A percentile compares a stretch with the other conserved stretches of the same genome.
These are phyloP conservation scores for Daphne laureola DNA, from an alignment of 441 rosid genomes.

Conservation along the genomic window DNA sequence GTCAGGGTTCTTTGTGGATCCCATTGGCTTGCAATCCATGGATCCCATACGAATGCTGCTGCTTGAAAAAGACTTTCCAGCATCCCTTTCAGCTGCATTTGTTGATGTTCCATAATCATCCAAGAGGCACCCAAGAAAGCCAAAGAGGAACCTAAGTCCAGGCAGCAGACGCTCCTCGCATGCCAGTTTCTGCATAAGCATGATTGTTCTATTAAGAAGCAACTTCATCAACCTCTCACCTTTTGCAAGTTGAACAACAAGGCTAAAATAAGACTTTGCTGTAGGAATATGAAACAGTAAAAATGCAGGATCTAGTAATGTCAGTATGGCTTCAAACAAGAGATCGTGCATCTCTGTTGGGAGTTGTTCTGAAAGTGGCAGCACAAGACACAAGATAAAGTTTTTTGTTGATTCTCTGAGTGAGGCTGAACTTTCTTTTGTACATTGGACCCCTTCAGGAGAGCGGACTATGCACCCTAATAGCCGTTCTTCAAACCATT, in stretches of 20 bases:
- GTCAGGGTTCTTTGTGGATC: constrained; percentile 72
- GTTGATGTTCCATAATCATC: constrained; percentile 58
- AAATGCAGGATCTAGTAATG: constrained; percentile 83
- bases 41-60: constrained; percentile 40
- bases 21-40: constrained; percentile 52
- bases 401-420: constrained; percentile 86
- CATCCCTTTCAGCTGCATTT: constrained; percentile 37
- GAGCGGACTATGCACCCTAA: constrained; percentile 65
- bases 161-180: constrained; percentile 69
- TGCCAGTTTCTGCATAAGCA: constrained; percentile 79
- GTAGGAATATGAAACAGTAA: constrained; percentile 71
- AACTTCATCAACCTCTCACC: constrained; percentile 60
- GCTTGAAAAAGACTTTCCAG: constrained; percentile 46
- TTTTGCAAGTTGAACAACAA: constrained; percentile 79
- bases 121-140: constrained; percentile 77
- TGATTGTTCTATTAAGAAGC: constrained; percentile 60
- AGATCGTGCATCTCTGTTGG: constrained; percentile 51
- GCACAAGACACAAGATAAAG: constrained; percentile 63
- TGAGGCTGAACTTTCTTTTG: constrained; percentile 59
- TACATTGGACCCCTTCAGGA: constrained; percentile 38
- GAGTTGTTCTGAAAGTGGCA: constrained; percentile 44
- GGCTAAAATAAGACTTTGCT: constrained; percentile 77
- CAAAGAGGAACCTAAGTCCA: constrained; percentile 83
- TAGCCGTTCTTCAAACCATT: constrained; percentile 90
- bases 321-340: constrained; percentile 85